Evolutionary conservation across 2,329 filamentous ascomycete species (phyloP).

Genomic region (Biscogniauxia marginata): DNA sequence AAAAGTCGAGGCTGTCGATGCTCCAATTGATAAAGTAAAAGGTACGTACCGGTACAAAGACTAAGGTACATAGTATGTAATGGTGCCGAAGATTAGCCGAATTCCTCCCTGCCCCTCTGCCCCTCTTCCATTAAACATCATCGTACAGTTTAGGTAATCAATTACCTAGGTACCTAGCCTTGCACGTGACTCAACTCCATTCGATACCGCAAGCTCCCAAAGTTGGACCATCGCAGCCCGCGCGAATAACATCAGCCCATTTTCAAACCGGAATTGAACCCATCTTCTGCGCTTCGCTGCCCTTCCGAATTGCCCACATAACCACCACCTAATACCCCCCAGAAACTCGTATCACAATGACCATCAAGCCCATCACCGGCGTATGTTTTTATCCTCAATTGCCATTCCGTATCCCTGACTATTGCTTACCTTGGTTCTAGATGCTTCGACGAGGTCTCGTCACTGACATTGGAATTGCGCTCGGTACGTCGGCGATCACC

Average conservation of each 20-base stretch:
- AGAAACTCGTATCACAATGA: constrained; percentile 42
- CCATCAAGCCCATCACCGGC: constrained; percentile 57
- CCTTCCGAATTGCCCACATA: background rate
- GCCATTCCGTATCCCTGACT: constrained; percentile 10
- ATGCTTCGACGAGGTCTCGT: constrained; percentile 62
- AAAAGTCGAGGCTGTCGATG: too few species aligned
- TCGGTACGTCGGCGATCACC: constrained; percentile 45
- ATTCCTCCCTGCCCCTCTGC: too few species aligned
- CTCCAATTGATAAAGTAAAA: too few species aligned
- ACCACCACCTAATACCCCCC: constrained; percentile 5
- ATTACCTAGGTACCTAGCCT: too few species aligned
- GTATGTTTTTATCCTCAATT: constrained; percentile 48
- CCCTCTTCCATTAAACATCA: too few species aligned
- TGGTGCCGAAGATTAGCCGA: background rate
- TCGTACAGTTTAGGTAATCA: background rate
- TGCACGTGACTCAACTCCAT: constrained; percentile 2
- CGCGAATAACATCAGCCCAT: constrained; percentile 13
- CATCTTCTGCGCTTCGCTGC: background rate
- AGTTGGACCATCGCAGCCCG: too few species aligned
- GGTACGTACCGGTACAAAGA: too few species aligned
- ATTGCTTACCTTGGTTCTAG: constrained; percentile 41
- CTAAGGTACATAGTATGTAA: background rate
- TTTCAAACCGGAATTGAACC: constrained; percentile 7
- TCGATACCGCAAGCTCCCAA: too few species aligned
- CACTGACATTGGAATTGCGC: constrained; percentile 53